Conservation (phyloP, 1,139 yeast genomes). For the Yamadazyma kanchanaburiensis region DNA sequence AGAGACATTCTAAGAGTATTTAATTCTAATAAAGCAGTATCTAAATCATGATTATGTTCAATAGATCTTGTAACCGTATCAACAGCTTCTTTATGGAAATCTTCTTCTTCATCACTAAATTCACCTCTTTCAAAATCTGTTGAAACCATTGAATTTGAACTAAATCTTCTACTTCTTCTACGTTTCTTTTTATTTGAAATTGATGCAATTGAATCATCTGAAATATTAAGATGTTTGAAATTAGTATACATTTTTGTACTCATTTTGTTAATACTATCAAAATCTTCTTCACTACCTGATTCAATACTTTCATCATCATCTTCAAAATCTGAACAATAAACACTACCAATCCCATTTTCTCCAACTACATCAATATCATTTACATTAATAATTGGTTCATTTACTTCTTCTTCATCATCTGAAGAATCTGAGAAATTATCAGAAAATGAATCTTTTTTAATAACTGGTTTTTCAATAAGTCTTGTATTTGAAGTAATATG, state of each 20-base stretch:
- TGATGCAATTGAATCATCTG: constrained; percentile 79
- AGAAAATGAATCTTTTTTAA: constrained; percentile 17
- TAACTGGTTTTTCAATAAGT: constrained; percentile 47
- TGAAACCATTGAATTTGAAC: constrained; percentile 36
- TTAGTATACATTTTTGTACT: constrained; percentile 52
- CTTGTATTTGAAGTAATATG: constrained; percentile 48
- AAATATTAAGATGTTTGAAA: constrained; percentile 55
- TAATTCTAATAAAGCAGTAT: constrained; percentile 87
- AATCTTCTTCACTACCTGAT: constrained; percentile 31
- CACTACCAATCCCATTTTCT: constrained; percentile 54
- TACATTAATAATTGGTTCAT: constrained; percentile 9
- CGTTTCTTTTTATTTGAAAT: constrained; percentile 39
- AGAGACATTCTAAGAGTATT: constrained; percentile 95
- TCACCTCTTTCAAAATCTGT: constrained; percentile 38
- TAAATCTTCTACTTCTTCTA: constrained; percentile 30
- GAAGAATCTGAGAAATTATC: constrained; percentile 25
- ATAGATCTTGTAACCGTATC: constrained; percentile 93
- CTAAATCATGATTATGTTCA: constrained; percentile 87
- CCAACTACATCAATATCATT: constrained; percentile 50
- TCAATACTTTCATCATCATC: constrained; percentile 33
- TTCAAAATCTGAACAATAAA: constrained; percentile 52
- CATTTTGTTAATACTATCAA: constrained; percentile 19
- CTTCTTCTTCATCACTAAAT: constrained; percentile 46
- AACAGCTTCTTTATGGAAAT: constrained; percentile 80
- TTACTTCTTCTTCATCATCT: constrained; percentile 19